Evolutionary conservation across 768 basidiomycete species (phyloP).

Genomic region (Trametes villosa): DNA sequence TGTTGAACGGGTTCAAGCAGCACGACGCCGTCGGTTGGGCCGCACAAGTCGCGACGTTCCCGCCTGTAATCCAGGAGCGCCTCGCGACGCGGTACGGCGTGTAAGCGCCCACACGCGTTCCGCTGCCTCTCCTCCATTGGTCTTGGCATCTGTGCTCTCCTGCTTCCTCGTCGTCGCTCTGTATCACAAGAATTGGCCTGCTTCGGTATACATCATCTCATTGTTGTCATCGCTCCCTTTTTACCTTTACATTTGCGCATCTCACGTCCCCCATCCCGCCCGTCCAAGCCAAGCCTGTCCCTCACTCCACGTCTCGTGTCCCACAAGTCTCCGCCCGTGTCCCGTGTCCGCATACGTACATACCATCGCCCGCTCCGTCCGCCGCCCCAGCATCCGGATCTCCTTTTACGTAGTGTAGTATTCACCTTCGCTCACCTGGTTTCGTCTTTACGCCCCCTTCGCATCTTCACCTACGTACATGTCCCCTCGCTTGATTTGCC

Average conservation of each 20-base stretch:
- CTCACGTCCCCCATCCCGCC: background rate
- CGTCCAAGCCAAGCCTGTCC: background rate
- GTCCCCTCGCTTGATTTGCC: conserved; percentile 17
- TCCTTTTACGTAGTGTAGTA: conserved; percentile 28
- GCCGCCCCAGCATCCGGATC: conserved; percentile 17
- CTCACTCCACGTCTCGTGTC: background rate
- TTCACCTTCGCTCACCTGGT: conserved; percentile 18
- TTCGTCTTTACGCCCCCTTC: conserved; percentile 13
- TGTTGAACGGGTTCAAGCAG: conserved; percentile 88
- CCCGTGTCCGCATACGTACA: background rate
- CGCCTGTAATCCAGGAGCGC: conserved; percentile 86
- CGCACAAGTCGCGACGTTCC: conserved; percentile 80
- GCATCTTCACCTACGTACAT: conserved; percentile 1
- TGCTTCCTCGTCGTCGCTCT: conserved; percentile 1
- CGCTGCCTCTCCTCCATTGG: background rate
- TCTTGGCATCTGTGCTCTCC: conserved; percentile 10
- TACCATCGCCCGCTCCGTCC: background rate
- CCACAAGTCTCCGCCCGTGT: background rate
- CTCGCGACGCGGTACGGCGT: conserved; percentile 88
- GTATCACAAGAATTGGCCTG: conserved; percentile 20
- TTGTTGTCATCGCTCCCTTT: conserved; percentile 24
- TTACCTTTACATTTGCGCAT: conserved; percentile 16
- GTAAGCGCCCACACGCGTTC: conserved; percentile 11
- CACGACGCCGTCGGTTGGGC: conserved; percentile 88
- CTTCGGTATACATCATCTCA: conserved; percentile 23